Percentiles rank a stretch among this genome's conserved stretches.
Evolutionary conservation across 331 rosid genomes (phyloP).

Genomic region (Quercus tomentella): DNA sequence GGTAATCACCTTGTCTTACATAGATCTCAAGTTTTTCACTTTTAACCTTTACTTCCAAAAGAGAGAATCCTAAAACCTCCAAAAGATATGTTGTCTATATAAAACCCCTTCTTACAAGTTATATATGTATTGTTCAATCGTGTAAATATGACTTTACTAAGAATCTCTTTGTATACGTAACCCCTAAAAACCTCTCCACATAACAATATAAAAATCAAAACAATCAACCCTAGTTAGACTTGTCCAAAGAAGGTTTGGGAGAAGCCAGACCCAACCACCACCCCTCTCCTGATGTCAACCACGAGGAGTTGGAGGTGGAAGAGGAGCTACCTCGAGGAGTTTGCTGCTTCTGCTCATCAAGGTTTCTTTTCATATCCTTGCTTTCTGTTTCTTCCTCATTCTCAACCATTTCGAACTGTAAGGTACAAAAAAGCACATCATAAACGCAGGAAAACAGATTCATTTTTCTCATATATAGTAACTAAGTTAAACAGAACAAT

Average conservation of each 20-base stretch:
- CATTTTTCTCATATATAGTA: background rate
- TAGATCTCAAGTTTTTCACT: background rate
- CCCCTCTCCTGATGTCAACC: slow-evolving; percentile 9
- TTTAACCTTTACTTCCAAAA: background rate
- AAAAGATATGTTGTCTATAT: background rate
- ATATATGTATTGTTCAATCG: background rate
- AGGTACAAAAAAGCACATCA: background rate
- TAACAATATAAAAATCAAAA: background rate
- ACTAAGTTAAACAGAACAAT: no score
- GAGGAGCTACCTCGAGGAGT: slow-evolving; percentile 10
- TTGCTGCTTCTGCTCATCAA: background rate
- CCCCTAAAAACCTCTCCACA: background rate
- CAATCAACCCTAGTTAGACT: slow-evolving; percentile 3
- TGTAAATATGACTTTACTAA: background rate
- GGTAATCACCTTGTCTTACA: background rate
- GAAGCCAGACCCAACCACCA: slow-evolving; percentile 19
- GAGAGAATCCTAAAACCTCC: background rate
- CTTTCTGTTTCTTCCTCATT: slow-evolving; percentile 15
- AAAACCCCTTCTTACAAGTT: background rate
- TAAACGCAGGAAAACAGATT: background rate
- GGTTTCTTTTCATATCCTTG: background rate
- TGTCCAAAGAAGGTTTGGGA: slow-evolving; percentile 9
- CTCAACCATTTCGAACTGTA: slow-evolving; percentile 22
- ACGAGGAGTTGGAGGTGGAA: slow-evolving; percentile 15
- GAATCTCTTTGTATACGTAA: background rate